These are phyloP conservation scores for Hansenula anomala DNA, from an alignment of 1,139 yeast genomes.

Conservation along the genomic window DNA sequence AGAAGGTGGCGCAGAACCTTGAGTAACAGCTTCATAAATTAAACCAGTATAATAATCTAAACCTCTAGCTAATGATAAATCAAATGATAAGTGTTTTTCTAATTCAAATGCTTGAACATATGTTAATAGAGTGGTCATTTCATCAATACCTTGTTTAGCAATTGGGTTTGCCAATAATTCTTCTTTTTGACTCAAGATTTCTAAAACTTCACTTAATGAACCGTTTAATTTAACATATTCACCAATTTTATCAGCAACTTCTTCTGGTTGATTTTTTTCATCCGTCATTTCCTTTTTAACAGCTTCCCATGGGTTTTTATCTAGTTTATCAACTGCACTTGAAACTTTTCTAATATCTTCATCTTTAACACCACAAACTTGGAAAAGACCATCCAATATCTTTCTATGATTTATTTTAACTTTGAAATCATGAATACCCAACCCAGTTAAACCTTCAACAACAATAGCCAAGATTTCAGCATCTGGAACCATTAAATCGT, in stretches of 20 bases:
- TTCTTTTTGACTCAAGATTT: slow-evolving; percentile 50
- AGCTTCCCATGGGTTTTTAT: slow-evolving; percentile 91
- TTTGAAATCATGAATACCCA: slow-evolving; percentile 86
- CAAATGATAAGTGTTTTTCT: slow-evolving; percentile 65
- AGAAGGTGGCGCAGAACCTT: slow-evolving; percentile 90
- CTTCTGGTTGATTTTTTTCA: slow-evolving; percentile 86
- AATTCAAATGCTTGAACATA: slow-evolving; percentile 80
- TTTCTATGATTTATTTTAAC: slow-evolving; percentile 92
- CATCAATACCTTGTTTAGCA: slow-evolving; percentile 78
- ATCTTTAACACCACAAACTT: slow-evolving; percentile 89
- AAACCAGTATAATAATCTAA: slow-evolving; percentile 96
- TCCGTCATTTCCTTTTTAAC: slow-evolving; percentile 88
- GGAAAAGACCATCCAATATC: slow-evolving; percentile 91
- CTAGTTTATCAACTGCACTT: slow-evolving; percentile 93
- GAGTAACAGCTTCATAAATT: slow-evolving; percentile 92
- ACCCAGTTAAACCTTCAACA: slow-evolving; percentile 76
- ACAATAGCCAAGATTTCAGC: slow-evolving; percentile 78
- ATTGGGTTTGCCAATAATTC: slow-evolving; percentile 55
- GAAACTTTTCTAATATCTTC: slow-evolving; percentile 93
- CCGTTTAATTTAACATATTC: slow-evolving; percentile 86
- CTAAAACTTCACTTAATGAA: slow-evolving; percentile 62
- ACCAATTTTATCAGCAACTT: slow-evolving; percentile 89
- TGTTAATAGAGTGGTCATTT: slow-evolving; percentile 68
- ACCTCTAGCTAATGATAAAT: slow-evolving; percentile 93
- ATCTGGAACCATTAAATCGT: slow-evolving; percentile 94